Percentiles rank a stretch among this genome's conserved stretches.
Evolutionary conservation across 331 rosid genomes (phyloP).

Genomic region (Quercus lobata): DNA sequence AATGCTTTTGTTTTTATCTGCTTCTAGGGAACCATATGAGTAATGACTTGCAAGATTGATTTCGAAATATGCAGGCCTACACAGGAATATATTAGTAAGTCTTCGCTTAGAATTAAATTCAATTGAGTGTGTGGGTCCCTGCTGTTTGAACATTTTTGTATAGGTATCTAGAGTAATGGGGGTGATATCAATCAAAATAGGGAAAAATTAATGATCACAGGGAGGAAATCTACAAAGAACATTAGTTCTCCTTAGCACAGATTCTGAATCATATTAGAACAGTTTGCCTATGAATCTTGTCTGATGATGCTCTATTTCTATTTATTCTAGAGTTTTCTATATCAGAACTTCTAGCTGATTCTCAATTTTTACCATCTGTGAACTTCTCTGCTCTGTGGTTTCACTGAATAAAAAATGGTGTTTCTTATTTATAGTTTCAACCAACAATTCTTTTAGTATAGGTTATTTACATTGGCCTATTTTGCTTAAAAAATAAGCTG

Average conservation of each 20-base stretch:
- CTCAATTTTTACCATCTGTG: background rate
- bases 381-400: background rate
- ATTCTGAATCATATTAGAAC: background rate
- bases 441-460: background rate
- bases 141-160: background rate
- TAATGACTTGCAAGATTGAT: background rate
- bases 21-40: background rate
- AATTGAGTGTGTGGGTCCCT: background rate
- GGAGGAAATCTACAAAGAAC: background rate
- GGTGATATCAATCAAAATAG: background rate
- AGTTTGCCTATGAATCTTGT: background rate
- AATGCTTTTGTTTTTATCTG: background rate
- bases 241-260: background rate
- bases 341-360: background rate
- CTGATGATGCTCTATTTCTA: background rate
- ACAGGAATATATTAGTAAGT: background rate
- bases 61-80: background rate
- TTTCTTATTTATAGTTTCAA: background rate
- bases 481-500: too few species aligned
- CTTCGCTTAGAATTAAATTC: background rate
- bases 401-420: background rate
- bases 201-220: background rate
- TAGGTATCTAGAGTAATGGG: background rate
- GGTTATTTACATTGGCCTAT: too few species aligned
- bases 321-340: background rate